Conservation (phyloP, 2,329 filamentous ascomycete genomes). For the Stachybotrys chlorohalonatus region DNA sequence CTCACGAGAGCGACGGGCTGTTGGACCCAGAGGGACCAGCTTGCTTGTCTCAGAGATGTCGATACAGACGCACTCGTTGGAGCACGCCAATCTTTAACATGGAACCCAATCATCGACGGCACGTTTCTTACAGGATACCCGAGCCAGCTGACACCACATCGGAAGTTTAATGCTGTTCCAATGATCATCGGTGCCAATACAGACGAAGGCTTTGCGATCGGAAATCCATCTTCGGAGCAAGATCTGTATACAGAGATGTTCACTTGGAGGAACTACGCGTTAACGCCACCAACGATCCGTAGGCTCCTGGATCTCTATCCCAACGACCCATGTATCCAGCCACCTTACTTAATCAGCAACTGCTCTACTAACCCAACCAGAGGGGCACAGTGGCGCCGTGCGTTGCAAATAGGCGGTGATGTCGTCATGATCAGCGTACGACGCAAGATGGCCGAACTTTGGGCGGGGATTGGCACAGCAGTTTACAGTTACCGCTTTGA, state of each 20-base stretch:
- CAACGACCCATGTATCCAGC: slow-evolving; percentile 34
- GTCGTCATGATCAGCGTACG: slow-evolving; percentile 38
- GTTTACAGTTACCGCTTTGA: slow-evolving; percentile 43
- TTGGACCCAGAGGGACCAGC: slow-evolving; percentile 21
- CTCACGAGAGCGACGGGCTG: slow-evolving; percentile 17
- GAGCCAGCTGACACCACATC: slow-evolving; percentile 31
- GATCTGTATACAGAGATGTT: slow-evolving; percentile 26
- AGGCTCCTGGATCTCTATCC: slow-evolving; percentile 37
- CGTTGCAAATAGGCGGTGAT: slow-evolving; percentile 34
- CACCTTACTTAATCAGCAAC: slow-evolving; percentile 22
- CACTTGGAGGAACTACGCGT: slow-evolving; percentile 34
- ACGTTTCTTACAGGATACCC: slow-evolving; percentile 38
- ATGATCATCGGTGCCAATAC: slow-evolving; percentile 38
- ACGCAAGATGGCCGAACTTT: slow-evolving; percentile 34
- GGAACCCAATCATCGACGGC: slow-evolving; percentile 36
- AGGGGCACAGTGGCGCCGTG: slow-evolving; percentile 34
- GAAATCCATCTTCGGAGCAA: slow-evolving; percentile 27
- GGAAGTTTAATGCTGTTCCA: slow-evolving; percentile 33
- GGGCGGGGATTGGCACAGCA: slow-evolving; percentile 17
- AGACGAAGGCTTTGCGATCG: slow-evolving; percentile 36
- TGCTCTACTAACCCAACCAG: slow-evolving; percentile 10
- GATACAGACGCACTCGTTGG: slow-evolving; percentile 21
- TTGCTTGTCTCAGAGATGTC: slow-evolving; percentile 26
- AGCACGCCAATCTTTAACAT: slow-evolving; percentile 25
- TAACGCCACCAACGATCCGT: slow-evolving; percentile 33